Base-by-base conservation (phyloP, 2,329 filamentous ascomycete genomes). In the Fusarium sp. region DNA sequence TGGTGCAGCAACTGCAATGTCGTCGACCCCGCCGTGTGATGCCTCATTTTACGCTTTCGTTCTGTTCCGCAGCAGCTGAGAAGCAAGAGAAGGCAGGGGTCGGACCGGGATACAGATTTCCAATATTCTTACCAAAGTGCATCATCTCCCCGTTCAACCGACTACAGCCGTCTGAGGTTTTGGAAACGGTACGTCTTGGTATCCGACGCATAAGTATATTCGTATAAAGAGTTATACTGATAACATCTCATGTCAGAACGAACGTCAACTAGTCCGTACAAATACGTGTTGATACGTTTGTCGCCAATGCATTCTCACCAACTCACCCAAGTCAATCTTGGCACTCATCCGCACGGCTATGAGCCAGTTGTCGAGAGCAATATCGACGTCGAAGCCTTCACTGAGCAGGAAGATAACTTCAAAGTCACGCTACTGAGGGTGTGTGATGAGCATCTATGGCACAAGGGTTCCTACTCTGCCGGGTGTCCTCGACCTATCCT, bases 401-500 rank as follows among this genome's bases (percentile, higher is more conserved):
- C 36, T 1, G 40, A 41, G 31, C 56, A 73, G 10, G 61, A 71
- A 9, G 58, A 53, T 9, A 53, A 41, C 3, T 35, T 66, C 5
- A 40, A 65, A 13, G 57, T 54, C 0, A 56, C 39, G 2, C 51
- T 74, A 13, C 48, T 72, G 6, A 34, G 47, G 1, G n/a, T 61
- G 3, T 74, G 72, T 29, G 61, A 67, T 10, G 62, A 46, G 19
- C 40, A 67, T 6, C 29, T 72, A 10, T 75, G 75, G 76, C 69
- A 64, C 12, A 34, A 70, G 22, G 64, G 55, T 7, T 73, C 70
- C n/a, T 72, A 73, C 41, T 42, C 45, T 1, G 42, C 62, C 7
- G 67, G 53, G n/a, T 74, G 70, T 45, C 74, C 74, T n/a, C 68
- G 72, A 7, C 77, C 77, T 2, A 70, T 79, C 3, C 73, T 78